Percentiles rank a stretch among this genome's conserved stretches.
Conservation (phyloP, 2,329 filamentous ascomycete genomes). For the Penicillium sp. region DNA sequence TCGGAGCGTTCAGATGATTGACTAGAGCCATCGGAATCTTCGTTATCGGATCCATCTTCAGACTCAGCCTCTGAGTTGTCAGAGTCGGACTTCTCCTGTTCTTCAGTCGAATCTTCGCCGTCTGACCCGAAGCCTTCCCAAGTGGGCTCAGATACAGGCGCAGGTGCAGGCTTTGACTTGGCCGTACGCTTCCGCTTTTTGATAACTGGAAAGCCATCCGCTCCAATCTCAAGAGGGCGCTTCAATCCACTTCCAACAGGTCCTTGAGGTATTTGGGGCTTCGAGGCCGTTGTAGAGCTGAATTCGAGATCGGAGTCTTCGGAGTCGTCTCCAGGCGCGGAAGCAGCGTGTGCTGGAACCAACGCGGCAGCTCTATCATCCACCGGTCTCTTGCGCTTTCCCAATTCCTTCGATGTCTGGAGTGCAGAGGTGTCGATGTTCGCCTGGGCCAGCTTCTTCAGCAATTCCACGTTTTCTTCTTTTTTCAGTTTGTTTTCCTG, state of each 20-base stretch:
- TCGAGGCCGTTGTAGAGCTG: constrained; percentile 35
- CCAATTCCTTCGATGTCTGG: constrained; percentile 74
- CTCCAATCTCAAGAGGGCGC: constrained; percentile 77
- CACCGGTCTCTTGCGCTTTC: constrained; percentile 68
- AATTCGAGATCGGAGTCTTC: constrained; percentile 37
- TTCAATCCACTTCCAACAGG: constrained; percentile 75
- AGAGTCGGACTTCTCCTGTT: constrained; percentile 32
- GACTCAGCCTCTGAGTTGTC: constrained; percentile 3
- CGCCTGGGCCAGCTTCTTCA: constrained; percentile 77
- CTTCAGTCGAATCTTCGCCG: constrained; percentile 46
- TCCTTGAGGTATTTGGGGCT: constrained; percentile 50
- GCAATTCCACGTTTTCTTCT: constrained; percentile 82
- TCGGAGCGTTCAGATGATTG: constrained; percentile 11
- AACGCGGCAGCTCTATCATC: constrained; percentile 35
- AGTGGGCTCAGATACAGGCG: constrained; percentile 40
- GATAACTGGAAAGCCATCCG: constrained; percentile 77
- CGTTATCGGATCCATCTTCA: constrained; percentile 33
- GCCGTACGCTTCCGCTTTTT: constrained; percentile 74
- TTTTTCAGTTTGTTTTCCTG: constrained; percentile 89
- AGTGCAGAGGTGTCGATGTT: constrained; percentile 83
- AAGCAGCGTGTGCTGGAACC: constrained; percentile 23
- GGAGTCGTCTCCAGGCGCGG: constrained; percentile 34
- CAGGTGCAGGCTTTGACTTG: constrained; percentile 46
- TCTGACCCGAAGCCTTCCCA: constrained; percentile 50
- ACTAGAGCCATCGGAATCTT: constrained; percentile 23